These are phyloP conservation scores for Coniophora puteana DNA, from an alignment of 1,284 basidiomycete genomes.

Conservation along the genomic window DNA sequence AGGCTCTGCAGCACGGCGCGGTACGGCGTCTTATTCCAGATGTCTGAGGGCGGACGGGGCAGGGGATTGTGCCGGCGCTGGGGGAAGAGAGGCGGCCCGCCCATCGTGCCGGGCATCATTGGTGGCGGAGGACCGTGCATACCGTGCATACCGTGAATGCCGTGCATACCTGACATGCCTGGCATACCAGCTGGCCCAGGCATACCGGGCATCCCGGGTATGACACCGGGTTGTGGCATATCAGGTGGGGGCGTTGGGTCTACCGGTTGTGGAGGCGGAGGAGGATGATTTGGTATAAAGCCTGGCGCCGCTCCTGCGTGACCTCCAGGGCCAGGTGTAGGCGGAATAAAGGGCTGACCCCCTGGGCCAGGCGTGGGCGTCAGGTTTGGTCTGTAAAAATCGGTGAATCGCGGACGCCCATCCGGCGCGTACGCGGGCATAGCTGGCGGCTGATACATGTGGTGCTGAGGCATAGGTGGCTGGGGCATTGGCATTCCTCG, in stretches of 20 bases:
- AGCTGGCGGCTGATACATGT: conserved; percentile 3
- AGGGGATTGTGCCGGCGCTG: conserved; percentile 38
- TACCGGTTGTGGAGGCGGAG: too few relatives aligned
- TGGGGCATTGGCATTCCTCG: conserved; percentile 5
- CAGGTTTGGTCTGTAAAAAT: conserved; percentile 22
- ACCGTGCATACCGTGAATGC: too few relatives aligned
- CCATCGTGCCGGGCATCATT: too few relatives aligned
- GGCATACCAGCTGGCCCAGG: too few relatives aligned
- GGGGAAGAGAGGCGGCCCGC: conserved; percentile 10
- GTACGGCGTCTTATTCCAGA: conserved; percentile 49
- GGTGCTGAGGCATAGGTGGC: conserved; percentile 5
- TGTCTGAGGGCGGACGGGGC: conserved; percentile 44
- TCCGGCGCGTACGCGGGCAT: conserved; percentile 10
- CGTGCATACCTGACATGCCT: too few relatives aligned
- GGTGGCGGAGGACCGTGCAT: too few relatives aligned
- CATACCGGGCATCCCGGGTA: conserved; percentile 13
- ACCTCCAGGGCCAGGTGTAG: too few relatives aligned
- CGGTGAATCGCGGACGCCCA: conserved; percentile 23
- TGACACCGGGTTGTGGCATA: conserved; percentile 5
- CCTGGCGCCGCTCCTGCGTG: too few relatives aligned
- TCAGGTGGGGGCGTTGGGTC: too few relatives aligned
- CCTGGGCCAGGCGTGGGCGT: conserved; percentile 4
- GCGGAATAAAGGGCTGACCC: too few relatives aligned
- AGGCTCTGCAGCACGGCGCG: conserved; percentile 40
- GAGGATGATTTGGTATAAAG: too few relatives aligned